Conservation (phyloP, 164 flowering plant genomes). For the Paratinospora sagittata region DNA sequence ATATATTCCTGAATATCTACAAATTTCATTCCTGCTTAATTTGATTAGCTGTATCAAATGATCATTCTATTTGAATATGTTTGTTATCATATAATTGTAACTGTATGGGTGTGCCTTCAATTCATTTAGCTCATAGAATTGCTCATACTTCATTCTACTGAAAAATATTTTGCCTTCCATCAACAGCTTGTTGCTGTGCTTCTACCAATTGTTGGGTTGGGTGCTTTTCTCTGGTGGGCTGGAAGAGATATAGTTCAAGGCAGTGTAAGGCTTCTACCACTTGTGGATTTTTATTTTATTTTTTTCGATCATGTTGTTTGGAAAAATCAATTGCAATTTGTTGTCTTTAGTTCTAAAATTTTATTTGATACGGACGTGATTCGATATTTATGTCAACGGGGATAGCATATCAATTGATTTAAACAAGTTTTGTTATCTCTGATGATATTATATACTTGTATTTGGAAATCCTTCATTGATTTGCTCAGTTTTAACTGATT, state of each 20-base stretch:
- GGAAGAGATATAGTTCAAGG: slow-evolving; percentile 67
- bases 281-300: slow-evolving; percentile 10
- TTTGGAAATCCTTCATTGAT: background rate
- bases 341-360: background rate
- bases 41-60: no score
- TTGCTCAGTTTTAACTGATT: background rate
- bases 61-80: no score
- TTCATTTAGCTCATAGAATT: background rate
- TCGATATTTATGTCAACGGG: background rate
- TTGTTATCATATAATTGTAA: no score
- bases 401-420: background rate
- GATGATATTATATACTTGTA: background rate
- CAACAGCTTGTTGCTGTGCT: slow-evolving; percentile 64
- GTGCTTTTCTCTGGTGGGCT: slow-evolving; percentile 94
- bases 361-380: background rate
- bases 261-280: slow-evolving; percentile 50
- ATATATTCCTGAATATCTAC: no score
- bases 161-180: background rate
- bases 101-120: no score
- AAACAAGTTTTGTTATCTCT: background rate
- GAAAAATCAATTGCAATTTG: background rate
- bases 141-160: background rate
- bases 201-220: slow-evolving; percentile 70
- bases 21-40: no score
- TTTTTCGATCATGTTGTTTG: background rate